These are phyloP conservation scores for Coniochaeta prunicola DNA, from an alignment of 2,329 filamentous ascomycete species.

Conservation along the genomic window DNA sequence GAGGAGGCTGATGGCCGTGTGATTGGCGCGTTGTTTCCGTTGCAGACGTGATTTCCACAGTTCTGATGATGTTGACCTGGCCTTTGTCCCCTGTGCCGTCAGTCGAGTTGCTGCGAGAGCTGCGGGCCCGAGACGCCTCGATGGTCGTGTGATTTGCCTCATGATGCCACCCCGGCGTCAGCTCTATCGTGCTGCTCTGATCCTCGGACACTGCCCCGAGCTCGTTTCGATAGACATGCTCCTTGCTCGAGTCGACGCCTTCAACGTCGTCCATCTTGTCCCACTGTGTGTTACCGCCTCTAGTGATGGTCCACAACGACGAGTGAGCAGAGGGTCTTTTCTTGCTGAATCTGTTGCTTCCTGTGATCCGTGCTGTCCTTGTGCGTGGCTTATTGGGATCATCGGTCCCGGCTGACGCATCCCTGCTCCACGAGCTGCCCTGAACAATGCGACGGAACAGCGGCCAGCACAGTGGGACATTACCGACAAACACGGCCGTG, in stretches of 20 bases:
- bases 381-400: slow-evolving; percentile 3
- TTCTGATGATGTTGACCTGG: background rate
- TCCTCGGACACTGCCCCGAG: slow-evolving; percentile 5
- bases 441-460: slow-evolving; percentile 37
- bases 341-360: background rate
- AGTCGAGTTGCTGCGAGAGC: background rate
- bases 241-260: background rate
- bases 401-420: background rate
- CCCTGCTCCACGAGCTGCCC: slow-evolving; percentile 11
- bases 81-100: background rate
- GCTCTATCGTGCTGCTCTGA: slow-evolving; percentile 22
- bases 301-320: slow-evolving; percentile 9
- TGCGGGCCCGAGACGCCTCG: background rate
- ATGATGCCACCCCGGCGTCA: slow-evolving; percentile 12
- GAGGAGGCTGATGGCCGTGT: background rate
- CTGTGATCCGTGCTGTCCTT: background rate
- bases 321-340: slow-evolving; percentile 7
- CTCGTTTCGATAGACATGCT: slow-evolving; percentile 1
- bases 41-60: background rate
- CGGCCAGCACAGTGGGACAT: slow-evolving; percentile 53
- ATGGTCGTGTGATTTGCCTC: slow-evolving; percentile 5
- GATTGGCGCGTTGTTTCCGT: background rate
- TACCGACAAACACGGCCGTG: slow-evolving; percentile 52
- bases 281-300: slow-evolving; percentile 16
- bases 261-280: slow-evolving; percentile 19